Evolutionary conservation across 768 basidiomycete genomes (phyloP).

Genomic region (Solioccasus polychromus): DNA sequence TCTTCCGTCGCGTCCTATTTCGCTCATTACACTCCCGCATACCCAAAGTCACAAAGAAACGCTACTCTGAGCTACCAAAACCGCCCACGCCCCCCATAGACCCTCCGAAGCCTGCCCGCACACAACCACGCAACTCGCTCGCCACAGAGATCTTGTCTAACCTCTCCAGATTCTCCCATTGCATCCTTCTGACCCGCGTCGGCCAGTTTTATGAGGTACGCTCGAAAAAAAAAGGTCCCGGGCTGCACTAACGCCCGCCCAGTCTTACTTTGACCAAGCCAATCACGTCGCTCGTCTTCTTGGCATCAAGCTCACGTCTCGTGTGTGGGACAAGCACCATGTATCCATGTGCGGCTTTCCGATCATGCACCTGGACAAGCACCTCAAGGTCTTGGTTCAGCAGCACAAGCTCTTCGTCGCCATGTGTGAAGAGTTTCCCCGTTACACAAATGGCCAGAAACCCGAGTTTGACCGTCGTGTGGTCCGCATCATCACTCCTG

Average conservation of each 20-base stretch:
- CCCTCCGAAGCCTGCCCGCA: slow-evolving; percentile 6
- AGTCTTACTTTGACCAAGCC: slow-evolving; percentile 97
- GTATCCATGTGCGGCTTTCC: slow-evolving; percentile 93
- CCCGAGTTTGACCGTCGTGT: slow-evolving; percentile 77
- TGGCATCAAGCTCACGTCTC: slow-evolving; percentile 78
- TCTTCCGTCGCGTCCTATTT: too few species aligned
- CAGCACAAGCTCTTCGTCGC: slow-evolving; percentile 84
- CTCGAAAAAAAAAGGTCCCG: background rate
- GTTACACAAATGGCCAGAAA: slow-evolving; percentile 45
- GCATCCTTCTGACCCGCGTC: slow-evolving; percentile 86
- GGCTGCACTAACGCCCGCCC: slow-evolving; percentile 5
- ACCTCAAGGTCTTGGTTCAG: slow-evolving; percentile 84
- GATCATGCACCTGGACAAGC: slow-evolving; percentile 75
- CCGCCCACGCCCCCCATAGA: slow-evolving; percentile 14
- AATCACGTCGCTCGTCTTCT: slow-evolving; percentile 70
- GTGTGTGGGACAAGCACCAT: slow-evolving; percentile 66
- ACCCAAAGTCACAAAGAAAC: slow-evolving; percentile 45
- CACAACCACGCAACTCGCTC: slow-evolving; percentile 46
- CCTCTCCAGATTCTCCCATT: slow-evolving; percentile 76
- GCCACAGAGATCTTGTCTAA: slow-evolving; percentile 72
- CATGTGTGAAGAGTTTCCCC: slow-evolving; percentile 88
- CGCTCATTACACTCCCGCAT: slow-evolving; percentile 10
- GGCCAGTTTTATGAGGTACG: slow-evolving; percentile 94
- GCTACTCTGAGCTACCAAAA: slow-evolving; percentile 56
- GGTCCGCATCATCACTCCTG: slow-evolving; percentile 85